Evolutionary conservation across 2,329 filamentous ascomycete genomes (phyloP).

Genomic region (Ophiosphaerella narmari): DNA sequence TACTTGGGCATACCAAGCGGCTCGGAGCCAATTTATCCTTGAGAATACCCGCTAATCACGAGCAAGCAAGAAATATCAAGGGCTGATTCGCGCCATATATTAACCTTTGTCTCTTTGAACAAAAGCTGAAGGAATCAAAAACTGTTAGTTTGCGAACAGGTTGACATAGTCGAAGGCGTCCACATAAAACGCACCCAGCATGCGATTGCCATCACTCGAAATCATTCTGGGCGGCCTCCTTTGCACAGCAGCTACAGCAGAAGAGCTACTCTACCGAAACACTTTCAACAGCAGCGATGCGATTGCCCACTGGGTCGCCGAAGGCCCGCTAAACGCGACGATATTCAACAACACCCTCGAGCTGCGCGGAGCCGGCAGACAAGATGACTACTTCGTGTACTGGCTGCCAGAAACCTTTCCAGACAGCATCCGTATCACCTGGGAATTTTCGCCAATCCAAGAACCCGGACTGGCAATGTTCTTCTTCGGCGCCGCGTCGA

Average conservation of each 20-base stretch:
- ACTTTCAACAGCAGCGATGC: constrained; percentile 26
- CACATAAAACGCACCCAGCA: neutral
- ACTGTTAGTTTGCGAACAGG: too few relatives aligned
- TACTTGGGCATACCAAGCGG: too few relatives aligned
- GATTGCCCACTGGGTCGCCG: constrained; percentile 40
- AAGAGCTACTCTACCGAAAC: constrained; percentile 43
- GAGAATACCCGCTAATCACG: too few relatives aligned
- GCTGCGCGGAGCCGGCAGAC: constrained; percentile 29
- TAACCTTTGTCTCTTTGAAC: too few relatives aligned
- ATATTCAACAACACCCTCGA: constrained; percentile 33
- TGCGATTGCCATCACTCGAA: constrained; percentile 7
- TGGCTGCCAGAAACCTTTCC: constrained; percentile 42
- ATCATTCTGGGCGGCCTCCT: neutral
- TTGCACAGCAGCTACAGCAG: constrained; percentile 24
- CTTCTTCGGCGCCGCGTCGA: constrained; percentile 40
- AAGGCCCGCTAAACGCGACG: constrained; percentile 32
- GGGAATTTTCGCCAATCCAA: constrained; percentile 38
- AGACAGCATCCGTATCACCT: constrained; percentile 38
- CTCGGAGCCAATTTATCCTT: too few relatives aligned
- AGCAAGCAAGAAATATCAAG: too few relatives aligned
- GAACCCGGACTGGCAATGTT: constrained; percentile 44
- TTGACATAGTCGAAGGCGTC: too few relatives aligned
- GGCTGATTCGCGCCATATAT: too few relatives aligned
- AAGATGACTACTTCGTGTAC: constrained; percentile 39
- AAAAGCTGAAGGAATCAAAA: too few relatives aligned